A percentile compares a stretch with the other conserved stretches of the same genome.
These are phyloP conservation scores for Ogataea chonburiensis DNA, from an alignment of 805 yeast species.

Conservation along the genomic window DNA sequence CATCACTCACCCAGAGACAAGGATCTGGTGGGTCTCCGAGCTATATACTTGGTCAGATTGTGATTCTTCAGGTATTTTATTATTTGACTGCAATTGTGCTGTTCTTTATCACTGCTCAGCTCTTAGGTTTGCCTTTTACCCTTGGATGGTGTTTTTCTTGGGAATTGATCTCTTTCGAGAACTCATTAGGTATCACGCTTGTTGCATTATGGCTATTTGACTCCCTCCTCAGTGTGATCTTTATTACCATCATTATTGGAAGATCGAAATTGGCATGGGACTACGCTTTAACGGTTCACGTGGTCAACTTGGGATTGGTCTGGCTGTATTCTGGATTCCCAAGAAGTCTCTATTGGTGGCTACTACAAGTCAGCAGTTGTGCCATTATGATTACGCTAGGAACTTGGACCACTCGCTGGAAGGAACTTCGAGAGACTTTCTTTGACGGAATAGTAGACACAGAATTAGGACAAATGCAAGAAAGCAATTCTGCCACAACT, in stretches of 20 bases:
- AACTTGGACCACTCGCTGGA: constrained; percentile 89
- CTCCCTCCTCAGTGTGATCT: constrained; percentile 77
- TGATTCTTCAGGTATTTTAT: constrained; percentile 74
- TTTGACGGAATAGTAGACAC: constrained; percentile 78
- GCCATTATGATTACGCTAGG: constrained; percentile 73
- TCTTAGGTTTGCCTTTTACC: constrained; percentile 70
- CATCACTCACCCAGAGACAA: constrained; percentile 16
- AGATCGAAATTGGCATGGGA: constrained; percentile 94
- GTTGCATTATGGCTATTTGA: constrained; percentile 79
- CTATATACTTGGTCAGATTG: constrained; percentile 66
- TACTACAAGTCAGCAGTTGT: constrained; percentile 67
- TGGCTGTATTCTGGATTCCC: constrained; percentile 73
- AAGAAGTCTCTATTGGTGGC: constrained; percentile 76
- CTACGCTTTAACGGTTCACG: constrained; percentile 91
- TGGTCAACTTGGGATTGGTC: constrained; percentile 68
- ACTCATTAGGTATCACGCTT: constrained; percentile 76
- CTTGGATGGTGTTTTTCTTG: constrained; percentile 78
- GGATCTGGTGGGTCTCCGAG: constrained; percentile 44
- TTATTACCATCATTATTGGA: constrained; percentile 85
- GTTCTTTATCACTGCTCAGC: constrained; percentile 60
- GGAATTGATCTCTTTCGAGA: constrained; percentile 68
- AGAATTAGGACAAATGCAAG: constrained; percentile 40
- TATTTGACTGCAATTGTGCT: constrained; percentile 69
- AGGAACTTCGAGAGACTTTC: constrained; percentile 83
- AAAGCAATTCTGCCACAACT: constrained; percentile 11